Evolutionary conservation across 1,284 basidiomycete genomes (phyloP).

Genomic region (Abortiporus biennis): DNA sequence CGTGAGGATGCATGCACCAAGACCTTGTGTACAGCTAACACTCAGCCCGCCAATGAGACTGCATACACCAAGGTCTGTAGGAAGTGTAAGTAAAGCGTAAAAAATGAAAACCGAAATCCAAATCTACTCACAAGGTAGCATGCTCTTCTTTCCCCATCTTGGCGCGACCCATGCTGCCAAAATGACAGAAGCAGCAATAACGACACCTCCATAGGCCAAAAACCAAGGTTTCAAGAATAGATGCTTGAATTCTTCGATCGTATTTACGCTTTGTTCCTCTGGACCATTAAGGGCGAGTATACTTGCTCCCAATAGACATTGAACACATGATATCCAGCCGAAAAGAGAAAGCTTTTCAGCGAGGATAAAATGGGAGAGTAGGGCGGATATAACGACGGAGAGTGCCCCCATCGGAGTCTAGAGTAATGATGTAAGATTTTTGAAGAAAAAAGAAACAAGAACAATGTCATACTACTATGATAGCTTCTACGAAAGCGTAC

Average conservation of each 20-base stretch:
- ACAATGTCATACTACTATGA: slow-evolving; percentile 34
- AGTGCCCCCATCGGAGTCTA: slow-evolving; percentile 62
- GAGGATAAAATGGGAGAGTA: slow-evolving; percentile 65
- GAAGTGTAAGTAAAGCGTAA: background rate
- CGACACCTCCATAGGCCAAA: slow-evolving; percentile 45
- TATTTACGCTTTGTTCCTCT: slow-evolving; percentile 48
- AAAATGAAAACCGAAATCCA: background rate
- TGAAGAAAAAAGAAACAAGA: slow-evolving; percentile 16
- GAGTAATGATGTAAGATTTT: background rate
- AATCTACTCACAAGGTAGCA: slow-evolving; percentile 46
- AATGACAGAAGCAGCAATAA: slow-evolving; percentile 28
- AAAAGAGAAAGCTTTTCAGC: slow-evolving; percentile 57
- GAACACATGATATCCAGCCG: slow-evolving; percentile 54
- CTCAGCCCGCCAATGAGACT: slow-evolving; percentile 63
- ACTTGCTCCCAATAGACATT: slow-evolving; percentile 39
- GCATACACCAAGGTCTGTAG: slow-evolving; percentile 42
- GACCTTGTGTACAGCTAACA: slow-evolving; percentile 61
- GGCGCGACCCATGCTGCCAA: slow-evolving; percentile 43
- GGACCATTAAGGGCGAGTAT: slow-evolving; percentile 60
- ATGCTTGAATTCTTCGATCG: slow-evolving; percentile 53
- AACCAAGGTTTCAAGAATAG: slow-evolving; percentile 61
- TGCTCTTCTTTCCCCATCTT: slow-evolving; percentile 55
- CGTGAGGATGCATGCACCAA: slow-evolving; percentile 61
- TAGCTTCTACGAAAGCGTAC: slow-evolving; percentile 43
- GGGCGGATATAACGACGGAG: slow-evolving; percentile 65